Conservation (phyloP, 805 yeast genomes). For the Saccharomyces kudriavzevii region DNA sequence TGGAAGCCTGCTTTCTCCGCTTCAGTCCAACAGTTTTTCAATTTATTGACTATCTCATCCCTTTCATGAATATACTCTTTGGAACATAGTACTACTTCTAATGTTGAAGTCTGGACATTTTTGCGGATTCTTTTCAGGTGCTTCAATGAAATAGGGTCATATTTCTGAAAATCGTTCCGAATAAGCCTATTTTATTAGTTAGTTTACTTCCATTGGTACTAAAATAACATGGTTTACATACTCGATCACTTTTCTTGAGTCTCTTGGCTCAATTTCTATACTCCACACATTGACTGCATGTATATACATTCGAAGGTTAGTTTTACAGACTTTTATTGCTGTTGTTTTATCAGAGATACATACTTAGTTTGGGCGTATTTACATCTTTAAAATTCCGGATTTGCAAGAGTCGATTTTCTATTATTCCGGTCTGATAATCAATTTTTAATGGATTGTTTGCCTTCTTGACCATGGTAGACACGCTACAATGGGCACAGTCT, state of each 20-base stretch:
- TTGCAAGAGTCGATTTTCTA: slow-evolving; percentile 41
- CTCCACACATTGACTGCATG: slow-evolving; percentile 37
- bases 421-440: slow-evolving; percentile 38
- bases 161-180: slow-evolving; percentile 17
- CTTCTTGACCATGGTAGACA: slow-evolving; percentile 33
- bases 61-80: slow-evolving; percentile 27
- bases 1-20: slow-evolving; percentile 1
- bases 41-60: slow-evolving; percentile 15
- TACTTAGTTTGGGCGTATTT: slow-evolving; percentile 23
- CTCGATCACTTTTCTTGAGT: slow-evolving; percentile 25
- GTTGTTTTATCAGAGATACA: slow-evolving; percentile 4
- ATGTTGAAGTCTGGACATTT: slow-evolving; percentile 5
- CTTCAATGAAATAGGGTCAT: slow-evolving; percentile 24
- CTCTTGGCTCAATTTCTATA: slow-evolving; percentile 36
- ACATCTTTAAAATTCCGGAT: slow-evolving; percentile 25
- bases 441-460: slow-evolving; percentile 31
- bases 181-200: slow-evolving; percentile 12
- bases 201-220: not conserved
- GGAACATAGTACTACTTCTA: slow-evolving; percentile 42
- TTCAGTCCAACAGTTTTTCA: slow-evolving; percentile 4
- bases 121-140: slow-evolving; percentile 50
- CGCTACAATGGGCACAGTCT: not conserved
- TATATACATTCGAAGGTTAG: not conserved
- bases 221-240: slow-evolving; percentile 5
- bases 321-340: not conserved